Evolutionary conservation across 768 basidiomycete genomes (phyloP), one percentile per base, ranked within the genome.

Genomic region (Thelephora ganbajun): DNA sequence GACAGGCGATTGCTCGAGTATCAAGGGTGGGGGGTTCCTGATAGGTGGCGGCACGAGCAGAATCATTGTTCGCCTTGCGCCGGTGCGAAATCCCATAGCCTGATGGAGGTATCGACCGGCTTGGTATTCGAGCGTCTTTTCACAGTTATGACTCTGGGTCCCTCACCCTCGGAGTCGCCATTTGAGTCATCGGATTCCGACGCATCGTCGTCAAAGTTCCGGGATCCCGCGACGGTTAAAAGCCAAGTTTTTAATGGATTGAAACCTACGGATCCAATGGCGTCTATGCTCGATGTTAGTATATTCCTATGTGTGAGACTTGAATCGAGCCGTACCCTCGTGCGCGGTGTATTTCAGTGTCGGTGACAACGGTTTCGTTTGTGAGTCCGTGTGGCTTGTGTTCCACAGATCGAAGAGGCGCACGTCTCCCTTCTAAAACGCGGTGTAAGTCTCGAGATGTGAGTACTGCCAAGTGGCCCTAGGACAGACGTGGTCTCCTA

Each of bases 211-310:
- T 67, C 62, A 55, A 85, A 85, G 59, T 83, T 77, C n/a, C 89
- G 66, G 5, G 90, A 89, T 2, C 90, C 90, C 0, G 87, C 82
- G 1, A 72, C 71, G 0, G 85, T 80, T 16, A 86, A 58, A 2
- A 90, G 54, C 2, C 66, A 45, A 0, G 87, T 65, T 9, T 67
- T 64, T 22, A 72, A 61, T 0, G 88, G 87, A 53, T 91, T 82
- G 55, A 92, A 85, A 0, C 73, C 62, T 1, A 84, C 77, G 1
- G 80, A 79, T 1, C 85, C 80, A 6, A 91, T 62, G 2, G 82
- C 73, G 59, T 91, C 89, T 91, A 45, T 12, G 39, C 4, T 26
- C 13, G 33, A 4, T 6, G 20, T 44, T 41, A 50, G 14, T 30
- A 23, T 18, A 37, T n/a, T 33, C 14, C 37, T 9, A 20, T 5